Evolutionary conservation across 2,329 filamentous ascomycete species (phyloP), one percentile per base, ranked within the genome.

Genomic region (Ophiocordyceps camponoti-floridani): DNA sequence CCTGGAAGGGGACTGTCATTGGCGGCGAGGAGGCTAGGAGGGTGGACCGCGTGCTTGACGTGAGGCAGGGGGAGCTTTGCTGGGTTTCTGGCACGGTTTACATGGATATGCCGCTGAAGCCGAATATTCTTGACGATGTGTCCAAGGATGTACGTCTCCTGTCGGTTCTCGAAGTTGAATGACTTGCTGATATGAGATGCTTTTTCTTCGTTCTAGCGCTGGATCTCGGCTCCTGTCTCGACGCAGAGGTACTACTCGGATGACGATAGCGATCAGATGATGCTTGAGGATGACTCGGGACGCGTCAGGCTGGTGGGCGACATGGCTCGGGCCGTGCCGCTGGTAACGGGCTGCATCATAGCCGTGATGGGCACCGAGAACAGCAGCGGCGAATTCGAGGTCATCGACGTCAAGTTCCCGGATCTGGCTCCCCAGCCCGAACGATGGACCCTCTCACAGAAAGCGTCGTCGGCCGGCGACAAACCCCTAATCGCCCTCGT

Each of bases 311-410:
- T 98, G 8, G 79, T 82, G 1, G 91, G 91, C 3, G 70, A 75
- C 40, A 61, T 77, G 18, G 65, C 98, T 42, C 68, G 72, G 49
- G 71, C 73, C 1, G 70, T 82, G 23, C 69, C 85, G 48, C 72
- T 96, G 8, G 89, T 94, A 2, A 98, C 91, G 0, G 91, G 91
- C 26, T 93, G 85, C 54, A 87, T 98, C 54, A 74, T 96, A 40
- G 88, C 87, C n/a, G 87, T 88, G 3, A 77, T 98, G 66, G 91
- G 91, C 33, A 94, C 87, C 0, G 91, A 98, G 59, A 95, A 94
- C 54, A 71, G 77, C 44, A 82, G 89, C 62, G 91, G 91, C 50
- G 85, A 94, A 53, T 87, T 98, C 48, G 87, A 96, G 54, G 82
- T 94, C 7, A 72, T 96, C 38, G 89, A 94, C 61, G 70, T 94